Conservation (phyloP, 1,139 yeast genomes). For the Taphrina wiesneri region DNA sequence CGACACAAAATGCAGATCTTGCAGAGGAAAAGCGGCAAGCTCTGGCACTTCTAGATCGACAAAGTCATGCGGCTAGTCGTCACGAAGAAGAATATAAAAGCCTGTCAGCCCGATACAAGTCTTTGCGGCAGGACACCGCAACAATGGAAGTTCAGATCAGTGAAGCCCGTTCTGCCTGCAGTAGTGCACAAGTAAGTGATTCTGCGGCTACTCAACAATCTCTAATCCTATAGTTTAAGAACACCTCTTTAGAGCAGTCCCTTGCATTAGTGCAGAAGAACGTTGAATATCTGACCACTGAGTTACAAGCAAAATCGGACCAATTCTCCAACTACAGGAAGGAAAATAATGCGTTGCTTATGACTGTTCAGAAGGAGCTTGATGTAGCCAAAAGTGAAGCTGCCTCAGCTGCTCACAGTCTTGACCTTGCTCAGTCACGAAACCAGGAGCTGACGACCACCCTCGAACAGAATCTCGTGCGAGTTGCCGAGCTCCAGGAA, state of each 20-base stretch:
- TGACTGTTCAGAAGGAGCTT: constrained; percentile 46
- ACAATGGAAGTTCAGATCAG: constrained; percentile 50
- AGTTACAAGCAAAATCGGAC: constrained; percentile 46
- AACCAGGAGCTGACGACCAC: constrained; percentile 48
- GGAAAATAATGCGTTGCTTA: constrained; percentile 45
- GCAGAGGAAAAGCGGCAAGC: constrained; percentile 49
- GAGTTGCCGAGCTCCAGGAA: constrained; percentile 54
- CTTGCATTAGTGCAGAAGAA: constrained; percentile 46
- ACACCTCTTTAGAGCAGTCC: constrained; percentile 50
- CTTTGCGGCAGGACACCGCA: constrained; percentile 48
- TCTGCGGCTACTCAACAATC: neutral
- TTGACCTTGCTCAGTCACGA: constrained; percentile 42
- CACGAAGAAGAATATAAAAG: constrained; percentile 57
- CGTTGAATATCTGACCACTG: constrained; percentile 49
- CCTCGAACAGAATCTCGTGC: constrained; percentile 49
- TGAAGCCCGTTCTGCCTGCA: constrained; percentile 45
- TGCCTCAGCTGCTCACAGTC: constrained; percentile 30
- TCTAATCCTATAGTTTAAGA: constrained; percentile 38
- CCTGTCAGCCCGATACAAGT: constrained; percentile 54
- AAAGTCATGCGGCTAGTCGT: constrained; percentile 54
- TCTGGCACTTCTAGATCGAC: constrained; percentile 50
- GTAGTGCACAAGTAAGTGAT: constrained; percentile 48
- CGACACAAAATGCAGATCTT: constrained; percentile 38
- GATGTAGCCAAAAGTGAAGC: constrained; percentile 43
- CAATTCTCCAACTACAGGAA: constrained; percentile 49